Base-by-base conservation (phyloP, 2,329 filamentous ascomycete species). In the Sporothrix curviconia region DNA sequence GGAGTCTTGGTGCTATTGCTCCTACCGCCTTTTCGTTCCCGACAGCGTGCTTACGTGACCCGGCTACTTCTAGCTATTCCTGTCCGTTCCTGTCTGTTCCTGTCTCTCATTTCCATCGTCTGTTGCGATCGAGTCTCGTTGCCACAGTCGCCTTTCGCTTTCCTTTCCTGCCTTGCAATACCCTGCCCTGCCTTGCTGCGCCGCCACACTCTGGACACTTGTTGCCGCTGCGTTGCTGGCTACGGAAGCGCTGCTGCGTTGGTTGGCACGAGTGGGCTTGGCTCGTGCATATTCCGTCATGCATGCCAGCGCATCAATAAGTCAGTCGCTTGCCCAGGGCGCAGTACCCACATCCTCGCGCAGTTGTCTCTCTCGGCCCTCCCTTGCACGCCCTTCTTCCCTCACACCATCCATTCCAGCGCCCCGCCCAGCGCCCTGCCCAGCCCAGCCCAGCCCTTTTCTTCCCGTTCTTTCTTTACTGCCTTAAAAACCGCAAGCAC, bases 261-360 rank as follows among this genome's bases (percentile, higher is more conserved):
- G 73, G 71, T 72, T 69, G 68, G 70, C 70, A 67, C 67, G 71
- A 72, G 74, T 71, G 71, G 69, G 60, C 72, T 72, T 71, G 69
- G 71, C 69, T 74, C 71, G 69, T 80, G 78, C 79, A 80, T 77
- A 75, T 78, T 75, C 77, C 77, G 76, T 79, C 76, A 80, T 81
- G 78, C 78, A 81, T 57, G 55, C 55, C 55, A 57, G 47, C 55
- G 55, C 55, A 57, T 57, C 50, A 50, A 28, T 40, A 3, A 19
- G 6, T 11, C 19, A n/a, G 30, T 47, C n/a, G 42, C 42, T 72
- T 68, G 70, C 56, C 70, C 70, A 71, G 73, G 72, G 71, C 73
- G 62, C 15, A 54, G 57, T 67, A 66, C 65, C 65, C 65, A 67
- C 67, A 69, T 36, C 49, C 50, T 64, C 68, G 59, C 61, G n/a